A percentile compares a stretch with the other conserved stretches of the same genome.
These are phyloP conservation scores for Botrytis galanthina DNA, from an alignment of 2,329 filamentous ascomycete species.

Conservation along the genomic window DNA sequence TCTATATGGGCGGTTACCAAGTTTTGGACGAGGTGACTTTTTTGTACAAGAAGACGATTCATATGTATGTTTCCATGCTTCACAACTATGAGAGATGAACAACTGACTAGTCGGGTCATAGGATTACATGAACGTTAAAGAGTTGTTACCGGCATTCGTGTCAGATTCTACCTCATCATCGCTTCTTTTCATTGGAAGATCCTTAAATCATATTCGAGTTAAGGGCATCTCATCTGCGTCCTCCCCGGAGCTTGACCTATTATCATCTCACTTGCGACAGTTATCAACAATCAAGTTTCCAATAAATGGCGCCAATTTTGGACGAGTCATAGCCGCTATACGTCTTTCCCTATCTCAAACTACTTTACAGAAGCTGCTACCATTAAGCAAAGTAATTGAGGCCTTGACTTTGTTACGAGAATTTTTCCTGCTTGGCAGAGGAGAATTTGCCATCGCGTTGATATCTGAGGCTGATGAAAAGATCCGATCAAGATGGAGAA, in stretches of 20 bases:
- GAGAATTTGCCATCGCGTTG: constrained; percentile 86
- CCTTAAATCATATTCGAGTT: constrained; percentile 76
- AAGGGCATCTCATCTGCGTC: constrained; percentile 45
- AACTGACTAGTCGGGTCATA: constrained; percentile 30
- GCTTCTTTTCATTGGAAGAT: constrained; percentile 87
- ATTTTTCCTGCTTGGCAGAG: constrained; percentile 82
- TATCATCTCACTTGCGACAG: constrained; percentile 66
- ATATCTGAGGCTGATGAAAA: constrained; percentile 82
- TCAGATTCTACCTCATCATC: constrained; percentile 71
- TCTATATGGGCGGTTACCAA: constrained; percentile 79
- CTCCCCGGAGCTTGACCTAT: constrained; percentile 54
- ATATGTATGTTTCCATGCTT: constrained; percentile 1
- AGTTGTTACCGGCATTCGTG: constrained; percentile 77
- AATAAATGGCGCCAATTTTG: constrained; percentile 68
- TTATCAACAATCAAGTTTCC: constrained; percentile 70
- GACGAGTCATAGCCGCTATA: constrained; percentile 71
- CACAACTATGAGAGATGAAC: not conserved
- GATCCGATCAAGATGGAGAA: constrained; percentile 69
- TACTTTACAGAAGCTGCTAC: constrained; percentile 77
- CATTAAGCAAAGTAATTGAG: constrained; percentile 72
- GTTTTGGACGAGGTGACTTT: constrained; percentile 78
- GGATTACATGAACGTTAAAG: constrained; percentile 58
- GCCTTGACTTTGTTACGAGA: constrained; percentile 75
- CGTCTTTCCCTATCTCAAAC: constrained; percentile 80
- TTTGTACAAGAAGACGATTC: constrained; percentile 61